Base-by-base conservation (phyloP, 345 rosid species). In the Syzygium aromaticum region DNA sequence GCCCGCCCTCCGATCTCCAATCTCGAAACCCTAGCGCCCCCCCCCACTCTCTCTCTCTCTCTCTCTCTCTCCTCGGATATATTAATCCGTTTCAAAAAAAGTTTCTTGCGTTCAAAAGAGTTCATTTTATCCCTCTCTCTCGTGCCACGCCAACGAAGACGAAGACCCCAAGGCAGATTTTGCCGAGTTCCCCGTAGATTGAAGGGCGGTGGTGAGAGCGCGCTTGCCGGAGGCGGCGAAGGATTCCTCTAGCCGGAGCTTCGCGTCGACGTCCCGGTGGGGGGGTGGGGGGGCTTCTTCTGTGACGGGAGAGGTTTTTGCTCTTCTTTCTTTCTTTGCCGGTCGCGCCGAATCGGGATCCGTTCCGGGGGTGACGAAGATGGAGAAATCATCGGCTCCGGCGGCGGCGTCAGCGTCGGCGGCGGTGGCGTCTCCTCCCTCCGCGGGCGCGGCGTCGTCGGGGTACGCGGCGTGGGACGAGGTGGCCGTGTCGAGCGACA, bases 381-480 rank as follows among this genome's bases (percentile, higher is more conserved):
- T 73, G 80, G 80, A 73, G 80, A 73, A 73, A 73, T 43, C 46
- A 6, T 25, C 33, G n/a, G 38, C 78, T 25, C 28, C 84, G 25
- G 88, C n/a, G 85, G 84, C 86, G 85, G 28, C 78, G n/a, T 85
- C 85, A 33, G 38, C 38, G 38, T 28, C 30, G n/a, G 28, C 78
- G n/a, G 38, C 84, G 85, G 84, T 82, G 87, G 77, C 28, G 40
- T 85, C 85, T 22, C 25, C 67, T 12, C 11, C 64, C 11, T 25
- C 30, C 64, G 80, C 78, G 15, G 43, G 67, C 88, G 54, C 84
- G 43, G n/a, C 84, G 88, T 87, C 93, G 90, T 78, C 91, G 51
- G 73, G 87, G 53, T 96, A 96, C 90, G 92, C 90, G 40, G 90
- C 95, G 54, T 96, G 99, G 99, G 95, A 90, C 83, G 96, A 95